These are phyloP conservation scores for Apiotrichum gracile DNA, from an alignment of 1,284 basidiomycete genomes.

Conservation along the genomic window DNA sequence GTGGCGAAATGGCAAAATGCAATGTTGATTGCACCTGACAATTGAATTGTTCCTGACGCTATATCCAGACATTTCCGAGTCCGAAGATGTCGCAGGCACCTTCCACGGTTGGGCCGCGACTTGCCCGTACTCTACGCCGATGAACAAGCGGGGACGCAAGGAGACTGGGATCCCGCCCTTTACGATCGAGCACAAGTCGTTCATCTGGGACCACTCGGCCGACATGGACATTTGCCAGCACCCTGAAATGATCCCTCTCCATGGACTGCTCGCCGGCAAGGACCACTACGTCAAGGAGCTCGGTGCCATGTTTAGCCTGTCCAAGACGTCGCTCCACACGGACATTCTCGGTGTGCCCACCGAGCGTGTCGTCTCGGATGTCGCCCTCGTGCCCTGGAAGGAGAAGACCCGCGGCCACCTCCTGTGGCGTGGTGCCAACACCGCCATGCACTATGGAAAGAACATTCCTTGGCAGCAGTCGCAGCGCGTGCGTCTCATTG, in stretches of 20 bases:
- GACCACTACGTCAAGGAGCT: slow-evolving; percentile 23
- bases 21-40: no score
- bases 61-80: no score
- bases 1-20: no score
- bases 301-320: slow-evolving; percentile 37
- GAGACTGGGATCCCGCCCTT: no score
- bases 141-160: background rate
- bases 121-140: slow-evolving; percentile 15
- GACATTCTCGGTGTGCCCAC: slow-evolving; percentile 45
- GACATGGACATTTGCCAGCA: slow-evolving; percentile 39
- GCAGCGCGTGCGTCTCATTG: slow-evolving; percentile 36
- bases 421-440: slow-evolving; percentile 44
- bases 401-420: slow-evolving; percentile 26
- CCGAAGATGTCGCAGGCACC: slow-evolving; percentile 22
- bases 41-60: no score
- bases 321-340: slow-evolving; percentile 38
- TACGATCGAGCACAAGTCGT: slow-evolving; percentile 20
- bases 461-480: slow-evolving; percentile 31
- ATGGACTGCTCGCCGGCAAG: slow-evolving; percentile 34
- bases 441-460: slow-evolving; percentile 27
- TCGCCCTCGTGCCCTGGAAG: slow-evolving; percentile 29
- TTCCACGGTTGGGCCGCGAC: slow-evolving; percentile 25
- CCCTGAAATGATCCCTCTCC: slow-evolving; percentile 31
- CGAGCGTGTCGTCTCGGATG: slow-evolving; percentile 31
- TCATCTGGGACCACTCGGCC: slow-evolving; percentile 31